Base-by-base conservation (phyloP, 768 basidiomycete genomes). In the Russula olivacea region DNA sequence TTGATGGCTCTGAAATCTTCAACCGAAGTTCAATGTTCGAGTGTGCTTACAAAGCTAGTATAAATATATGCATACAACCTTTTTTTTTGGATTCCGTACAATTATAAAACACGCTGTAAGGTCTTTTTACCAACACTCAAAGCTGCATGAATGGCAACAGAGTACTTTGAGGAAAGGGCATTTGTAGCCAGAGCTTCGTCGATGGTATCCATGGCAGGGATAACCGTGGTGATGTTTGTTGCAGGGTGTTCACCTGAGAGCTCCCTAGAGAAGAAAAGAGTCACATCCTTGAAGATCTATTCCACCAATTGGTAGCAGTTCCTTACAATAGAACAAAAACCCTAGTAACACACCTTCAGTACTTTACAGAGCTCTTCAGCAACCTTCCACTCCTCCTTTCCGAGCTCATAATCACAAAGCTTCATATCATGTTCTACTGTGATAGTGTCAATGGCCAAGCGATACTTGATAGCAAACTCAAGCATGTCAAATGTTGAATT, bases 121-220 rank as follows among this genome's bases (percentile, higher is more conserved):
- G 71, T 72, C 28, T 25, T 61, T 58, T 74, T 74, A 19, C 67
- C 72, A 21, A 75, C 64, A 19, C 61, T 63, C 1, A 73, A 47
- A 0, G 75, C 71, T 0, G 69, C 71, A 43, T 64, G 65, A 45
- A 76, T 72, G 12, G 74, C 25, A 2, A 61, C 30, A 5, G 32
- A 43, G 48, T 64, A 71, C 4, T n/a, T 38, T 59, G 53, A 14
- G 50, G 23, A 30, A 6, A 68, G 55, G 14, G 43, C 69, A 41
- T 59, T 51, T 2, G 50, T 72, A 10, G 68, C 55, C 30, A 74
- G 52, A 12, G n/a, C 23, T n/a, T 43, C 54, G 21, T 55, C 40
- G 2, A 55, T 55, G 25, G 17, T 19, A 8, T 55, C 54, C 54
- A 55, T 55, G 23, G 54, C 54, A 40, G 40, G 54, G 25, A 55